Evolutionary conservation across 208 protist species (phyloP).

Genomic region (Trypanosoma rangeli): DNA sequence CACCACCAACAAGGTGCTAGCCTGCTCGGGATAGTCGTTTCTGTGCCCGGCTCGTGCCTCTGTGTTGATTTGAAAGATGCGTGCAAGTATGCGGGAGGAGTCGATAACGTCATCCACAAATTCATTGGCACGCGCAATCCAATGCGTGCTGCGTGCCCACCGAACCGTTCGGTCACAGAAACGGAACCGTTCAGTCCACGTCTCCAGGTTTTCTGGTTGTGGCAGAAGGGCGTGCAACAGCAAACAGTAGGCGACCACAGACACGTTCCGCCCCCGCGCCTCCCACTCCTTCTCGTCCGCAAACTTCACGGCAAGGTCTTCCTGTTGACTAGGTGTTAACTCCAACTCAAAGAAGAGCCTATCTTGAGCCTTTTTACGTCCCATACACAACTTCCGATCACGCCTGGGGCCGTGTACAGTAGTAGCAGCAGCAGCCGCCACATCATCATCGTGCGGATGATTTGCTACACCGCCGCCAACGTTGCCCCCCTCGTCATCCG

Average conservation of each 20-base stretch:
- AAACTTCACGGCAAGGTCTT: constrained; percentile 81
- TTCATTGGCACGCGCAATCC: constrained; percentile 74
- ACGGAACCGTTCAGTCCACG: constrained; percentile 84
- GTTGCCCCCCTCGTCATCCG: constrained; percentile 38
- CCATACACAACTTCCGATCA: constrained; percentile 62
- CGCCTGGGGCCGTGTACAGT: constrained; percentile 39
- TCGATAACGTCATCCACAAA: constrained; percentile 60
- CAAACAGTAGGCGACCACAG: constrained; percentile 70
- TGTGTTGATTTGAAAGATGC: constrained; percentile 81
- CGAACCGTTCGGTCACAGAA: constrained; percentile 73
- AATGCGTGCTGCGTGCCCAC: constrained; percentile 76
- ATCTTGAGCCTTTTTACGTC: constrained; percentile 82
- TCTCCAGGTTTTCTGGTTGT: constrained; percentile 60
- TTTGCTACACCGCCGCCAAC: neutral
- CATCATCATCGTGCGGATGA: constrained; percentile 2
- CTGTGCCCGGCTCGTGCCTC: constrained; percentile 43
- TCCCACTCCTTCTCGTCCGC: constrained; percentile 48
- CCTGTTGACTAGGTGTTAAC: constrained; percentile 46
- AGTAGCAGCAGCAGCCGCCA: neutral
- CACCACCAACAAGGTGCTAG: constrained; percentile 68
- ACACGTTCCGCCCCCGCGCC: constrained; percentile 40
- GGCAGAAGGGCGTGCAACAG: constrained; percentile 61
- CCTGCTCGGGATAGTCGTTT: constrained; percentile 72
- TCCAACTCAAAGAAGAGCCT: constrained; percentile 69
- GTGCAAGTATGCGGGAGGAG: constrained; percentile 67